Evolutionary conservation across 2,329 filamentous ascomycete genomes (phyloP), one percentile per base, ranked within the genome.

Genomic region (Atkinsonella hypoxylon): DNA sequence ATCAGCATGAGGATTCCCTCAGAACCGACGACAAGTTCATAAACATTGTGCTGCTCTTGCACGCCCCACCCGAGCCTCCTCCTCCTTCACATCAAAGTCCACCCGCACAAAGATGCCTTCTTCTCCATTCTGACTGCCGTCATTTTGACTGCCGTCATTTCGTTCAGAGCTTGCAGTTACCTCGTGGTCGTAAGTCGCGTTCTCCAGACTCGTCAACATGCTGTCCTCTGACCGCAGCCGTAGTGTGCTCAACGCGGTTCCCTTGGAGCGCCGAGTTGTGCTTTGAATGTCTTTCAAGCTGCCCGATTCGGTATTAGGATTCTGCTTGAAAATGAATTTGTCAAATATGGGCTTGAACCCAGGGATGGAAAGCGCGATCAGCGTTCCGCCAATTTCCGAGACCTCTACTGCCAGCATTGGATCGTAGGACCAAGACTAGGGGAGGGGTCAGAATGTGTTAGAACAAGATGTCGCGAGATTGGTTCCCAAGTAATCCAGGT

Each of bases 341-440:
- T 70, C 70, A 41, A 71, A 67, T 2, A 76, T 57, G 0, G 73
- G 74, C 49, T 77, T 76, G 45, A 75, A 60, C 3, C 72, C 74
- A 0, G 75, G 74, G 0, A 76, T 64, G 0, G 74, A 77, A 1
- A 77, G 65, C 1, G 74, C 72, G 39, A 76, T 70, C 22, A 77
- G 57, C 0, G 75, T 77, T 1, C 68, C 66, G 4, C 72, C 73
- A 18, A 77, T 72, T 40, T 77, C 74, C 1, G 74, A 68, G 2
- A 70, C 70, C 58, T 77, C 74, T 4, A 76, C 67, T 3, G 63
- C 70, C 4, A 77, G 60, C 63, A 76, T 69, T 0, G 73, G 70
- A 48, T 74, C 70, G 56, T 77, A 77, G 22, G 65, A 64, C 74
- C 75, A 77, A 15, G 72, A 75, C 60, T 51, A 41, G 4, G 10